Evolutionary conservation across 306 rosid genomes (phyloP), one percentile per base, ranked within the genome.

Genomic region (Quercus berberidifolia): DNA sequence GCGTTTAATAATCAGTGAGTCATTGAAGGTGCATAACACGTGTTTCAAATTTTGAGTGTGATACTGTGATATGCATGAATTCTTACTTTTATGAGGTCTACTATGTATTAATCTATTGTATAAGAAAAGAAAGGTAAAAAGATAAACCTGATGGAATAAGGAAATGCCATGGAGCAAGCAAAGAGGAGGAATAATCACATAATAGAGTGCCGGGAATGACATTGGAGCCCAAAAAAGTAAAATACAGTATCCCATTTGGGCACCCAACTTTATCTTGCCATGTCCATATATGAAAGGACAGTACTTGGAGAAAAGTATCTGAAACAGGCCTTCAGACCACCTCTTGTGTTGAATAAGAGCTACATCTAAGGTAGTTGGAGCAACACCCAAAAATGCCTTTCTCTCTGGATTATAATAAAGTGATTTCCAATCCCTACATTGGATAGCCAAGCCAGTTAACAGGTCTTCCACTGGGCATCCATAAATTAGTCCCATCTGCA

Each of bases 391-490:
- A 21, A 93, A 93, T 0, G 89, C 92, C 43, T 72, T 77, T 41
- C 82, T 89, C 46, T 83, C 56, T 23, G 98, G 96, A 73, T 85
- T 91, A 62, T 91, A 91, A 60, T 89, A 88, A 38, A 89, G 52
- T 0, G 96, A 93, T 84, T 86, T 91, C 98, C 97, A 90, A 0
- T 94, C 97, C 79, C 91, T 78, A 81, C 91, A 89, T 70, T 87
- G 86, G 71, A 90, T 83, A 51, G 77, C 71, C 30, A 89, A 76
- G 10, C 98, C 97, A 14, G 92, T 91, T 12, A 77, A 82, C n/a
- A 84, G 21, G 41, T 93, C 94, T 83, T 93, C 97, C 11, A 76
- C 90, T 0, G 92, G 83, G 75, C 84, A 84, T 14, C 96, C 97
- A 78, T 93, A 93, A 8, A 91, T 73, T 71, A 93, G 70, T 60